Conservation (phyloP, 768 basidiomycete species). For the Galerina marginata region DNA sequence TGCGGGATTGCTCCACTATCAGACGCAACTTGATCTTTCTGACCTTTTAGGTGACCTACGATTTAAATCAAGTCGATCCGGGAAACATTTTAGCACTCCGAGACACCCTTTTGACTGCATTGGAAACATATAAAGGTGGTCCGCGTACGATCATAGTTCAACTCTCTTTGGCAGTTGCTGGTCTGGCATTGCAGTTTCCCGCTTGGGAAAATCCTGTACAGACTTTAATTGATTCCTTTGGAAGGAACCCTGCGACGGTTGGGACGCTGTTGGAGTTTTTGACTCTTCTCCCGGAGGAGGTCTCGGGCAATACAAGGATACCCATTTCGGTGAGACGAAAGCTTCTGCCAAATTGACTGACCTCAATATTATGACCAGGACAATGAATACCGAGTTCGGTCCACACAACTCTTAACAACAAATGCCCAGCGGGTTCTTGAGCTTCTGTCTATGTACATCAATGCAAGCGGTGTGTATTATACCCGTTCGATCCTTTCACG, state of each 20-base stretch:
- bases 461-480: slow-evolving; percentile 74
- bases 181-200: slow-evolving; percentile 88
- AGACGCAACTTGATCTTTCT: slow-evolving; percentile 34
- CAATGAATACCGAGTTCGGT: slow-evolving; percentile 72
- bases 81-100: slow-evolving; percentile 78
- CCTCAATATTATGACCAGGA: slow-evolving; percentile 51
- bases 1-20: slow-evolving; percentile 11
- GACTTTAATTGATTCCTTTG: slow-evolving; percentile 83
- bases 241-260: slow-evolving; percentile 83
- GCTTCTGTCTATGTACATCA: slow-evolving; percentile 85
- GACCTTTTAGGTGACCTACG: slow-evolving; percentile 83
- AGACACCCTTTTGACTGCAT: slow-evolving; percentile 82
- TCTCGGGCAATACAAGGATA: slow-evolving; percentile 82
- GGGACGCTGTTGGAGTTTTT: slow-evolving; percentile 88
- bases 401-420: slow-evolving; percentile 62
- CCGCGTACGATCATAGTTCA: slow-evolving; percentile 88
- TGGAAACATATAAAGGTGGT: slow-evolving; percentile 75
- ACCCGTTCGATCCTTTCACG: neutral
- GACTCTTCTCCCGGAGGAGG: slow-evolving; percentile 89
- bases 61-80: slow-evolving; percentile 85
- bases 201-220: slow-evolving; percentile 85
- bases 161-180: slow-evolving; percentile 87
- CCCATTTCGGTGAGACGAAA: slow-evolving; percentile 76
- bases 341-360: neutral
- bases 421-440: slow-evolving; percentile 78